phyloP scores from a whole-genome alignment of 164 flowering plant genomes.

The Echeveria elegans region DNA sequence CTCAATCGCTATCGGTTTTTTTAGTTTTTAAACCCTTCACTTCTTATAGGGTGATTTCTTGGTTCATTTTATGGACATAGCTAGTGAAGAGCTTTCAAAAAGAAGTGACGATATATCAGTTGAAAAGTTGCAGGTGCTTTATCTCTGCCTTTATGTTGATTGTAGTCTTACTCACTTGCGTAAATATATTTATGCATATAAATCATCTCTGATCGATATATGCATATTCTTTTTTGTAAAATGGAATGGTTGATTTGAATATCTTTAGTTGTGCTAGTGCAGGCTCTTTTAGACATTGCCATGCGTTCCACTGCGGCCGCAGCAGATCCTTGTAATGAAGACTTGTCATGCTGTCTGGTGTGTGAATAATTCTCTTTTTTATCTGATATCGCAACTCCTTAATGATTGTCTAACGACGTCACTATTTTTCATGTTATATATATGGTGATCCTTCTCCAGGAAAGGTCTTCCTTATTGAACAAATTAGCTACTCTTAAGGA shows the following conservation, averaged over 20 bases:
- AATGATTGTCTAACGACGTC: background rate
- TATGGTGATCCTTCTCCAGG: constrained; percentile 37
- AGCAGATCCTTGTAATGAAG: constrained; percentile 90
- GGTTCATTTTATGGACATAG: constrained; percentile 98
- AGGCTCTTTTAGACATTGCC: constrained; percentile 97
- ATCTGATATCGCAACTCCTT: constrained; percentile 9
- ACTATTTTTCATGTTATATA: background rate
- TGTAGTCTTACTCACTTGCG: background rate
- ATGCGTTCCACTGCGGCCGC: constrained; percentile 92
- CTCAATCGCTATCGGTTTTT: no score
- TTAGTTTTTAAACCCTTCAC: background rate
- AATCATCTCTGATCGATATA: background rate
- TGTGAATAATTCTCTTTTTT: constrained; percentile 14
- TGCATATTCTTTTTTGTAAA: background rate
- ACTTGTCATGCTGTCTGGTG: constrained; percentile 88
- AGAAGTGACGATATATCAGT: constrained; percentile 73
- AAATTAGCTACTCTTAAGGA: constrained; percentile 57
- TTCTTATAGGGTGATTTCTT: constrained; percentile 82
- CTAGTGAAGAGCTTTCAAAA: constrained; percentile 80
- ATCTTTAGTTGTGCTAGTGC: constrained; percentile 9
- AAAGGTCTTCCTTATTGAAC: constrained; percentile 64
- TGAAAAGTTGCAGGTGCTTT: constrained; percentile 83
- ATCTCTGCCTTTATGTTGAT: background rate
- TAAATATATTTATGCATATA: background rate
- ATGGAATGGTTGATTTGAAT: background rate